These are phyloP conservation scores for Pyrenopolyporus hunteri DNA, from an alignment of 495 filamentous ascomycete genomes.

Conservation along the genomic window DNA sequence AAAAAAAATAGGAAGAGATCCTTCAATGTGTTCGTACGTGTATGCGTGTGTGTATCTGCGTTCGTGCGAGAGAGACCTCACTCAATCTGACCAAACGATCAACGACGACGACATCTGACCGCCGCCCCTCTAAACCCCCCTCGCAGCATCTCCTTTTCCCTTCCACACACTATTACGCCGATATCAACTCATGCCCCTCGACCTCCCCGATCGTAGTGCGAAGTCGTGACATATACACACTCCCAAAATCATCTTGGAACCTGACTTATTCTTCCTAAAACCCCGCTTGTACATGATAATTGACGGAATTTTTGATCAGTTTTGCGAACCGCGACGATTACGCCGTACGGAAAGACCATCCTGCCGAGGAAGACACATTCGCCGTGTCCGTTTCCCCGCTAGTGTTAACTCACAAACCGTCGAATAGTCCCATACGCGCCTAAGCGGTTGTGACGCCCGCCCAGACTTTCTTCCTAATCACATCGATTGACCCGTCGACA, in stretches of 20 bases:
- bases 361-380: slow-evolving; percentile 22
- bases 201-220: slow-evolving; percentile 17
- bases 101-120: slow-evolving; percentile 35
- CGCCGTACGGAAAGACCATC: slow-evolving; percentile 28
- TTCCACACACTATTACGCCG: slow-evolving; percentile 15
- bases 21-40: slow-evolving; percentile 24
- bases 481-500: slow-evolving; percentile 14
- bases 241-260: slow-evolving; percentile 16
- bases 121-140: slow-evolving; percentile 16
- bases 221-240: slow-evolving; percentile 4
- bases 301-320: slow-evolving; percentile 26
- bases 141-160: slow-evolving; percentile 10
- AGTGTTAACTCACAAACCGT: slow-evolving; percentile 24
- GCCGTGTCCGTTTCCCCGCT: slow-evolving; percentile 21
- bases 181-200: slow-evolving; percentile 7
- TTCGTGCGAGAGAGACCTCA: slow-evolving; percentile 37
- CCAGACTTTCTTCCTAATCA: slow-evolving; percentile 3
- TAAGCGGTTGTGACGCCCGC: slow-evolving; percentile 10
- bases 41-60: slow-evolving; percentile 24
- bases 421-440: slow-evolving; percentile 24
- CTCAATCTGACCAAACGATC: slow-evolving; percentile 33
- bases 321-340: slow-evolving; percentile 39
- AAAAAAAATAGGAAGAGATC: slow-evolving; percentile 12
- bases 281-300: slow-evolving; percentile 19
- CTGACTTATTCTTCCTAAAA: slow-evolving; percentile 25